Evolutionary conservation across 192 early-diverging fungal species (phyloP).

Genomic region (Backusella westeae): DNA sequence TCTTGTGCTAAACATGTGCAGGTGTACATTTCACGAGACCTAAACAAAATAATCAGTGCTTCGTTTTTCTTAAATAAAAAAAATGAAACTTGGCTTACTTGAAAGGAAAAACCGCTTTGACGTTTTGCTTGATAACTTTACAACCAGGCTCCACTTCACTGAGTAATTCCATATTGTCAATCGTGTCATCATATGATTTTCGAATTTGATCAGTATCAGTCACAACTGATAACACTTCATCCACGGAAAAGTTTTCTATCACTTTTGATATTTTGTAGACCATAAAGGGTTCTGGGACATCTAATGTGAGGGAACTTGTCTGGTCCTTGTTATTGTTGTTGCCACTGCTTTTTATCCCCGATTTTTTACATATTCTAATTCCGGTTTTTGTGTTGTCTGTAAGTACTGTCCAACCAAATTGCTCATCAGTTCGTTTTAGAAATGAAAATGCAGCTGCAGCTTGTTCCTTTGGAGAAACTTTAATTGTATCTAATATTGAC

Average conservation of each 20-base stretch:
- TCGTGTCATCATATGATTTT: constrained; percentile 35
- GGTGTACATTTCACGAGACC: constrained; percentile 44
- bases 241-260: constrained; percentile 51
- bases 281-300: constrained; percentile 43
- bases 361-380: constrained; percentile 39
- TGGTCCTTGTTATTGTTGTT: neutral
- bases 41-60: neutral
- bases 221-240: constrained; percentile 48
- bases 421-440: constrained; percentile 39
- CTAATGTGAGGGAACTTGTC: neutral
- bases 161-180: constrained; percentile 36
- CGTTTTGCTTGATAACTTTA: constrained; percentile 34
- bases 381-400: constrained; percentile 42
- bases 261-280: constrained; percentile 48
- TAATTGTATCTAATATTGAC: neutral
- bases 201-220: constrained; percentile 37
- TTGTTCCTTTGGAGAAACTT: constrained; percentile 19
- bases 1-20: constrained; percentile 35
- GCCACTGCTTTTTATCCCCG: constrained; percentile 25
- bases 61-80: neutral
- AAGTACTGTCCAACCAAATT: constrained; percentile 42
- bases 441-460: constrained; percentile 28
- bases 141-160: constrained; percentile 41
- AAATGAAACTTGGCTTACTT: constrained; percentile 26
- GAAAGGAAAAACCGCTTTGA: constrained; percentile 50